These are phyloP conservation scores for Tetrapisispora arboricola DNA, from an alignment of 805 yeast species.

Conservation along the genomic window DNA sequence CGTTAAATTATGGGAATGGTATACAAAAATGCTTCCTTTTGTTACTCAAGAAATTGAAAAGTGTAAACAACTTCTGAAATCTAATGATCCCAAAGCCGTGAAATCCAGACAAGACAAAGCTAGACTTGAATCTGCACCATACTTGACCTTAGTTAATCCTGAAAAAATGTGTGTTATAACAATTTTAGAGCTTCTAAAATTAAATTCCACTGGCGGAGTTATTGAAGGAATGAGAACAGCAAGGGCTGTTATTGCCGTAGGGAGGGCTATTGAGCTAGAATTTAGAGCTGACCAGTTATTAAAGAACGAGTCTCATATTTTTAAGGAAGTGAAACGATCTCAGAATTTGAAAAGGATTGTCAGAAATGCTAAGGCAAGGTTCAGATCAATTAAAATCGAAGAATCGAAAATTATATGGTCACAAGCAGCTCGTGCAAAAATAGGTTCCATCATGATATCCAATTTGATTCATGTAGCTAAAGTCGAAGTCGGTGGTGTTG, in stretches of 20 bases:
- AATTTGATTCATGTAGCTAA: slow-evolving; percentile 72
- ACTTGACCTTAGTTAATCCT: slow-evolving; percentile 57
- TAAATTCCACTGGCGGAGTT: slow-evolving; percentile 65
- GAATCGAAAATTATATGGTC: slow-evolving; percentile 44
- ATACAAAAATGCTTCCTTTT: slow-evolving; percentile 57
- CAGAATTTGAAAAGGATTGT: slow-evolving; percentile 34
- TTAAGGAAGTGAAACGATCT: slow-evolving; percentile 42
- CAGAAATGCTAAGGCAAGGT: slow-evolving; percentile 29
- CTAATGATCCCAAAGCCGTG: neutral
- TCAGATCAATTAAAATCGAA: slow-evolving; percentile 30
- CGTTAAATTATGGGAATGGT: slow-evolving; percentile 78
- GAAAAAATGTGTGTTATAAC: slow-evolving; percentile 78
- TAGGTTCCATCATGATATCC: slow-evolving; percentile 74
- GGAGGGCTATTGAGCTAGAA: slow-evolving; percentile 77
- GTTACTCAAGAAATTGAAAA: slow-evolving; percentile 54
- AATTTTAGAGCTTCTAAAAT: slow-evolving; percentile 67
- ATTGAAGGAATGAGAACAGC: slow-evolving; percentile 78
- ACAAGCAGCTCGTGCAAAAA: slow-evolving; percentile 46
- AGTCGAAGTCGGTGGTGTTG: slow-evolving; percentile 66
- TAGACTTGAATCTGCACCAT: slow-evolving; percentile 64
- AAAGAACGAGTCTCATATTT: slow-evolving; percentile 44
- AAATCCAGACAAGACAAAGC: slow-evolving; percentile 26
- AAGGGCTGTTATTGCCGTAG: slow-evolving; percentile 69
- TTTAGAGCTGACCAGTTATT: slow-evolving; percentile 60
- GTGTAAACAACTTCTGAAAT: slow-evolving; percentile 37